A percentile compares a stretch with the other conserved stretches of the same genome.
phyloP scores from a whole-genome alignment of 139 green algal genomes.

The Eudorina sp. region DNA sequence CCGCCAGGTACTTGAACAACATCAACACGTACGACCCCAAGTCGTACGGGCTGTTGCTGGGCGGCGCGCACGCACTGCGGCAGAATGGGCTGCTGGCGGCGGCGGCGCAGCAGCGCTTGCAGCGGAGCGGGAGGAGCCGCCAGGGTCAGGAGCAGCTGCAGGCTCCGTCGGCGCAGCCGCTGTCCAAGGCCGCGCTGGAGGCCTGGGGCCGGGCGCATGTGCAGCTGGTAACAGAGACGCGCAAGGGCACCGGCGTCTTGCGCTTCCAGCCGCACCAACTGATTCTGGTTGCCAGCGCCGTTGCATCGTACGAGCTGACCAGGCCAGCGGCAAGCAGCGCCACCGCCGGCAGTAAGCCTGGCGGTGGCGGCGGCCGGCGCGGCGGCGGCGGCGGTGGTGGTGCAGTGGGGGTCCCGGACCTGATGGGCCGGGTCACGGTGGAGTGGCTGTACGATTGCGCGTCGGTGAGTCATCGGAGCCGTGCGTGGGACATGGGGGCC shows the following conservation, averaged over 20 bases:
- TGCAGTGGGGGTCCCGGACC: too few species aligned
- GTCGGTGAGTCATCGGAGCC: neutral
- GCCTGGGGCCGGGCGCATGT: neutral
- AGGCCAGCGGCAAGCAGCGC: too few species aligned
- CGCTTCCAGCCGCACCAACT: neutral
- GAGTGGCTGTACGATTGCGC: neutral
- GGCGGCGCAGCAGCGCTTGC: neutral
- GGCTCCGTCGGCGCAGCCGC: too few species aligned
- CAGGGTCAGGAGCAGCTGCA: too few species aligned
- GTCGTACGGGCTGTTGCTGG: conserved; percentile 41
- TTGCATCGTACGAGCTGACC: neutral
- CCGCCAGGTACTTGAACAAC: too few species aligned
- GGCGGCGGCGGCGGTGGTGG: too few species aligned
- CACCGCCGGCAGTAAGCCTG: too few species aligned
- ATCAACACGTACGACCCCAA: too few species aligned
- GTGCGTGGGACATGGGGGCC: too few species aligned
- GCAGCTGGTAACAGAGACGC: neutral
- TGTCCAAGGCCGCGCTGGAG: neutral
- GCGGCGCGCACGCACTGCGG: conserved; percentile 3
- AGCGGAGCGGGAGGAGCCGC: neutral
- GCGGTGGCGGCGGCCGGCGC: too few species aligned
- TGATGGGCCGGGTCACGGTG: neutral
- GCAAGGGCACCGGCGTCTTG: neutral
- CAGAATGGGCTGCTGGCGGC: neutral
- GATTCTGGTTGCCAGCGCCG: neutral